These are phyloP conservation scores for Phytopythium sindhum DNA, from an alignment of 352 stramenopile species.

Conservation along the genomic window DNA sequence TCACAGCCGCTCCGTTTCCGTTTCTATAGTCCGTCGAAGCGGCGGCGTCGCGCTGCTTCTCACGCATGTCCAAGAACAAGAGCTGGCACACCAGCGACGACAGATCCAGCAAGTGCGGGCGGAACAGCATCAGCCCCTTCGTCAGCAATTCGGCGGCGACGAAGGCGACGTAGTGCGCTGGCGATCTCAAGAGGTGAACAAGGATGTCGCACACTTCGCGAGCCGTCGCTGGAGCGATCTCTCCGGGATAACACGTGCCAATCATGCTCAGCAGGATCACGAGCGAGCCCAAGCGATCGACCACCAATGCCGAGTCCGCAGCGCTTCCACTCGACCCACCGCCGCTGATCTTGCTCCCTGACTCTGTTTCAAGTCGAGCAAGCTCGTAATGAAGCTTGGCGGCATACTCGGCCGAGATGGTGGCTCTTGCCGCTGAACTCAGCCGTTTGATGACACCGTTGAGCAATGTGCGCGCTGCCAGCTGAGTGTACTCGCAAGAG, in stretches of 20 bases:
- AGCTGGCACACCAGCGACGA: conserved; percentile 73
- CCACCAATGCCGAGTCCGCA: conserved; percentile 35
- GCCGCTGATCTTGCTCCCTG: conserved; percentile 35
- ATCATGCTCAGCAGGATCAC: conserved; percentile 84
- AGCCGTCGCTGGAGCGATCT: conserved; percentile 70
- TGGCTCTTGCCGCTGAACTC: conserved; percentile 30
- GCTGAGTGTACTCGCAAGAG: conserved; percentile 67
- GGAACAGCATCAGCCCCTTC: conserved; percentile 82
- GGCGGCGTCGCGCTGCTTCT: conserved; percentile 50
- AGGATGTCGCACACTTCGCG: conserved; percentile 82
- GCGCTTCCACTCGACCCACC: conserved; percentile 11
- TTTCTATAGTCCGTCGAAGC: conserved; percentile 13
- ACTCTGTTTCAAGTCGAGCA: conserved; percentile 64
- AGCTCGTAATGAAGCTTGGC: conserved; percentile 80
- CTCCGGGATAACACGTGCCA: conserved; percentile 79
- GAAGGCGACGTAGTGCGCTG: conserved; percentile 52
- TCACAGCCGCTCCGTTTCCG: conserved; percentile 18
- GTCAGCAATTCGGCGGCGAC: conserved; percentile 76
- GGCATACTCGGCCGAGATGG: conserved; percentile 68
- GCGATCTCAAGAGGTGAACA: conserved; percentile 55
- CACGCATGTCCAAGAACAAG: conserved; percentile 67
- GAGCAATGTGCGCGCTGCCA: conserved; percentile 66
- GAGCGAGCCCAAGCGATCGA: conserved; percentile 61
- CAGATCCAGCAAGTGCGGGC: conserved; percentile 75
- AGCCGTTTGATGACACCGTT: conserved; percentile 78